Evolutionary conservation across 345 rosid species (phyloP).

Genomic region (Eucalyptus albens): DNA sequence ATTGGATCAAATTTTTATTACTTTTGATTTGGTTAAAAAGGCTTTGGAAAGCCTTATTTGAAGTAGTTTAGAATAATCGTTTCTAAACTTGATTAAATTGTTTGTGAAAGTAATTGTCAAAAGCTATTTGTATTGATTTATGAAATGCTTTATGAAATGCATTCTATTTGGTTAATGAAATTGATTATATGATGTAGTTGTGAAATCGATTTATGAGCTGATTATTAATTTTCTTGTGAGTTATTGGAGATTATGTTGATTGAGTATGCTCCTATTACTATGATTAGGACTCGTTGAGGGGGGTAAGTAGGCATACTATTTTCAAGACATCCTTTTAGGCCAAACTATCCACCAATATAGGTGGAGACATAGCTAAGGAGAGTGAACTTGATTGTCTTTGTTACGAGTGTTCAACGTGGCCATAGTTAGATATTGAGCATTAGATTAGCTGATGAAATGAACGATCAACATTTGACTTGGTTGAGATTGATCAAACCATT

Average conservation of each 20-base stretch:
- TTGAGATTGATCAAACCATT: background rate
- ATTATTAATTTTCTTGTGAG: background rate
- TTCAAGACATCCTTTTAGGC: background rate
- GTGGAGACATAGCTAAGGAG: no score
- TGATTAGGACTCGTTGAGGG: no score
- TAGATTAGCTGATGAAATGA: no score
- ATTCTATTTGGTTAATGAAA: no score
- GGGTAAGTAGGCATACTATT: background rate
- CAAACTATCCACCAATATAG: no score
- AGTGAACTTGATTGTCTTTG: background rate
- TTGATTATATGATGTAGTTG: no score
- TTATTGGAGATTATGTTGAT: background rate
- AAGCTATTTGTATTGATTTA: no score
- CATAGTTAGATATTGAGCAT: background rate
- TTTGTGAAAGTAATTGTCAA: background rate
- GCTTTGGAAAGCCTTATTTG: background rate
- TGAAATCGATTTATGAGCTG: no score
- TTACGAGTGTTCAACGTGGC: rapidly evolving
- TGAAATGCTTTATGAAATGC: no score
- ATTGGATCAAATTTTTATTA: no score
- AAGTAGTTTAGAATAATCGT: background rate
- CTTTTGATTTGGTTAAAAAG: background rate
- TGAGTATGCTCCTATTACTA: background rate
- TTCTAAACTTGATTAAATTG: background rate
- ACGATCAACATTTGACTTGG: background rate